Percentiles rank a stretch among this genome's conserved stretches.
Conservation (phyloP, 1,284 basidiomycete genomes). For the Hemileccinum hortonii region DNA sequence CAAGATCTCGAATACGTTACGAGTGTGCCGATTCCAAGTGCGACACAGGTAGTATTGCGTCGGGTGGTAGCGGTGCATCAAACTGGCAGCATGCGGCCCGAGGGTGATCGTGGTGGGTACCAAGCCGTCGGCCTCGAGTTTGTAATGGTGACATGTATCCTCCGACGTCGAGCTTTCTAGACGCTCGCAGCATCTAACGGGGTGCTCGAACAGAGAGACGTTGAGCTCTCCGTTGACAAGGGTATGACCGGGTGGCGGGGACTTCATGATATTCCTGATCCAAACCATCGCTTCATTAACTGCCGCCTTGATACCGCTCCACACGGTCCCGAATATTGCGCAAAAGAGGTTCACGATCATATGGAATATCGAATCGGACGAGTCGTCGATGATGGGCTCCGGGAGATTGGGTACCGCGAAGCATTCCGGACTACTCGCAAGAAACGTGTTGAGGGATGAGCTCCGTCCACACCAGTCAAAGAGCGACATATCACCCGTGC, state of each 20-base stretch:
- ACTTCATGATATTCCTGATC: slow-evolving; percentile 9
- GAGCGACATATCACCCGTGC: slow-evolving; percentile 25
- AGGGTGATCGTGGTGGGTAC: slow-evolving; percentile 13
- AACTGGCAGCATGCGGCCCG: neutral
- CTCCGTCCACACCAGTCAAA: slow-evolving; percentile 34
- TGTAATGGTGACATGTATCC: slow-evolving; percentile 9
- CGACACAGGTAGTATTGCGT: slow-evolving; percentile 22
- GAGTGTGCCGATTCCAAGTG: slow-evolving; percentile 15
- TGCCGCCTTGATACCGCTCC: slow-evolving; percentile 10
- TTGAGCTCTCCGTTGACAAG: slow-evolving; percentile 26
- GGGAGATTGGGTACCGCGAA: slow-evolving; percentile 11
- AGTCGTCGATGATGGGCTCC: slow-evolving; percentile 1
- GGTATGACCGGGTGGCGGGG: slow-evolving; percentile 17
- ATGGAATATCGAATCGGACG: slow-evolving; percentile 6
- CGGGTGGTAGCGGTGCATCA: slow-evolving; percentile 9
- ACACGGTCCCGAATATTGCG: slow-evolving; percentile 5
- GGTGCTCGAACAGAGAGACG: slow-evolving; percentile 24
- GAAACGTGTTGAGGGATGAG: slow-evolving; percentile 24
- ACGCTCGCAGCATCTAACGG: slow-evolving; percentile 13
- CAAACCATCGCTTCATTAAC: neutral
- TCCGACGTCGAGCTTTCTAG: neutral
- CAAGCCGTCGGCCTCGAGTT: slow-evolving; percentile 11
- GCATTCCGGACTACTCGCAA: slow-evolving; percentile 17
- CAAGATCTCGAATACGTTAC: slow-evolving; percentile 19
- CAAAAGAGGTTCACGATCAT: slow-evolving; percentile 19